Conservation (phyloP, 2,329 filamentous ascomycete species). For the Graphilbum sp. region DNA sequence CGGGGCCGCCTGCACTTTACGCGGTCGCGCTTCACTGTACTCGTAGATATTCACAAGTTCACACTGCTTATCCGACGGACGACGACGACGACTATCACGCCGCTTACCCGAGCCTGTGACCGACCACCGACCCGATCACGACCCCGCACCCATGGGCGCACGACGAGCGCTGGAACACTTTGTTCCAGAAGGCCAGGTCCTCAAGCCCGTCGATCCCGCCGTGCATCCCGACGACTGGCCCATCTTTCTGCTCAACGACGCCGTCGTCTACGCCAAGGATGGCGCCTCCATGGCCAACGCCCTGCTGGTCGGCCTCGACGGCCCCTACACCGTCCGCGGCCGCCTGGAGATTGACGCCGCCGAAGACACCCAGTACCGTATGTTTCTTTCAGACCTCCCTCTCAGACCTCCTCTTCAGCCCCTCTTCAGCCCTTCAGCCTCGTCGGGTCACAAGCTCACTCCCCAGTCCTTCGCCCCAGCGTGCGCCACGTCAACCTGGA, state of each 20-base stretch:
- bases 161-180: neutral
- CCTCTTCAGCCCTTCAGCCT: no score
- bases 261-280: constrained; percentile 38
- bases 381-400: constrained; percentile 9
- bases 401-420: neutral
- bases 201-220: constrained; percentile 17
- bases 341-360: constrained; percentile 32
- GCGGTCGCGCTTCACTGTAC: no score
- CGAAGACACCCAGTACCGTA: constrained; percentile 23
- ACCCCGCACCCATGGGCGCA: neutral
- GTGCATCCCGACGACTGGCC: constrained; percentile 36
- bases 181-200: constrained; percentile 10
- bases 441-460: no score
- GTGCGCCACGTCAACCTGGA: constrained; percentile 28
- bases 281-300: constrained; percentile 40
- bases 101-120: no score
- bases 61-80: no score
- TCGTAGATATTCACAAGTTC: no score
- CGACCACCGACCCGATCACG: no score
- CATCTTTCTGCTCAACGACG: constrained; percentile 44
- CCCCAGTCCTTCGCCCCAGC: constrained; percentile 18
- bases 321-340: constrained; percentile 46
- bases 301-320: constrained; percentile 40
- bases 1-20: no score
- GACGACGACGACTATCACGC: no score